Evolutionary conservation across 2,329 filamentous ascomycete species (phyloP), one percentile per base, ranked within the genome.

Genomic region (Arthrinium puccinioides): DNA sequence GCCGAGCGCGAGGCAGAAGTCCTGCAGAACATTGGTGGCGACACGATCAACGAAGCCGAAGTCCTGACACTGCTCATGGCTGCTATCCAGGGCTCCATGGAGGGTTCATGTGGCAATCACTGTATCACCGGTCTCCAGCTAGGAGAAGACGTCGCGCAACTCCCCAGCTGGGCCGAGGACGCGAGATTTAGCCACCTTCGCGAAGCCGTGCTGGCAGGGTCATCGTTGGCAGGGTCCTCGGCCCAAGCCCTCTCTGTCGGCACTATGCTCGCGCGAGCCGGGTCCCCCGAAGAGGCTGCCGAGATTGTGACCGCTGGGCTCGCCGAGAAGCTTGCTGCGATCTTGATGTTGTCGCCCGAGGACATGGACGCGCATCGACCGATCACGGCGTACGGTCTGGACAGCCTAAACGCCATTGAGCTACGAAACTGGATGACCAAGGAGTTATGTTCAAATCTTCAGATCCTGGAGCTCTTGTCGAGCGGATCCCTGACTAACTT

Each of bases 391-490:
- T 37, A 37, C 27, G 35, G 35, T 9, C 21, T 37, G 6, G 35
- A 37, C 16, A 16, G 14, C 8, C 16, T 37, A 9, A 37, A 19
- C 10, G 35, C 35, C 35, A 37, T 37, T 27, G 35, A 37, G 35
- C n/a, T 37, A 14, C 35, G 35, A 25, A 37, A 37, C 35, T 37
- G 35, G 35, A 37, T 37, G 21, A 37, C 35, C 14, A 19, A 66
- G 39, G 66, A 69, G 51, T 61, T 71, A 44, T 59, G 70, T 47
- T 62, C 64, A 2, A 70, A 67, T 38, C 47, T 76, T 50, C 70
- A 76, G 53, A 70, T 77, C 0, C 51, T 77, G 41, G 72, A 78
- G 49, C 51, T 77, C 41, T 53, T 76, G 30, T 69, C 65, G 4
- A 71, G 68, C 47, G 70, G 70, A 2, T 66, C 61, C 3, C 23